These are phyloP conservation scores for Xylariales sp. DNA, from an alignment of 2,329 filamentous ascomycete species.

Conservation along the genomic window DNA sequence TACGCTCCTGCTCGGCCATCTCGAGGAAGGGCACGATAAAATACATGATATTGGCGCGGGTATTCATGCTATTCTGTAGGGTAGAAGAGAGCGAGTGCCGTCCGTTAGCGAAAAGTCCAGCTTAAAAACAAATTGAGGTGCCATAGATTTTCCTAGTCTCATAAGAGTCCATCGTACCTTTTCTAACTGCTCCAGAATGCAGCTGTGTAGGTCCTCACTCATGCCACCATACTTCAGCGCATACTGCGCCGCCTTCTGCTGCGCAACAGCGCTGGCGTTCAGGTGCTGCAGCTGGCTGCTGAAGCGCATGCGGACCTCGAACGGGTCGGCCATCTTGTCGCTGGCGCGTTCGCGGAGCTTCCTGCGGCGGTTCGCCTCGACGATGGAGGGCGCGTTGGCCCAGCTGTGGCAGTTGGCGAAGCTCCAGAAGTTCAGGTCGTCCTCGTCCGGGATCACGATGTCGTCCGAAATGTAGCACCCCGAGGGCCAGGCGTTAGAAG, in stretches of 20 bases:
- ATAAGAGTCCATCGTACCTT: too few species aligned
- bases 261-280: slow-evolving; percentile 82
- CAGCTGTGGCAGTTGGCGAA: not conserved
- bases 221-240: slow-evolving; percentile 90
- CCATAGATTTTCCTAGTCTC: too few species aligned
- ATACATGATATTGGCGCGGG: slow-evolving; percentile 97
- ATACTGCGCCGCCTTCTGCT: slow-evolving; percentile 91
- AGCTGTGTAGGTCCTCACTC: slow-evolving; percentile 95
- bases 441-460: not conserved
- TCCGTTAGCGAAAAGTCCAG: too few species aligned
- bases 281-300: slow-evolving; percentile 85
- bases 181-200: slow-evolving; percentile 94
- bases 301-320: slow-evolving; percentile 98
- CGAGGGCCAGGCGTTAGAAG: too few species aligned
- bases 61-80: slow-evolving; percentile 85
- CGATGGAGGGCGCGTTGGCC: slow-evolving; percentile 36
- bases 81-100: too few species aligned
- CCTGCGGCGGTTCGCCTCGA: slow-evolving; percentile 24
- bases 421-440: not conserved
- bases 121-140: too few species aligned
- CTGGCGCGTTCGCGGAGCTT: slow-evolving; percentile 11
- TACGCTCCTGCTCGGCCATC: slow-evolving; percentile 66
- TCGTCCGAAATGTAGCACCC: too few species aligned
- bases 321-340: slow-evolving; percentile 67
- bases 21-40: slow-evolving; percentile 96